Evolutionary conservation across 2,329 filamentous ascomycete species (phyloP), one percentile per base, ranked within the genome.

Genomic region (Aspergillus uvarum): DNA sequence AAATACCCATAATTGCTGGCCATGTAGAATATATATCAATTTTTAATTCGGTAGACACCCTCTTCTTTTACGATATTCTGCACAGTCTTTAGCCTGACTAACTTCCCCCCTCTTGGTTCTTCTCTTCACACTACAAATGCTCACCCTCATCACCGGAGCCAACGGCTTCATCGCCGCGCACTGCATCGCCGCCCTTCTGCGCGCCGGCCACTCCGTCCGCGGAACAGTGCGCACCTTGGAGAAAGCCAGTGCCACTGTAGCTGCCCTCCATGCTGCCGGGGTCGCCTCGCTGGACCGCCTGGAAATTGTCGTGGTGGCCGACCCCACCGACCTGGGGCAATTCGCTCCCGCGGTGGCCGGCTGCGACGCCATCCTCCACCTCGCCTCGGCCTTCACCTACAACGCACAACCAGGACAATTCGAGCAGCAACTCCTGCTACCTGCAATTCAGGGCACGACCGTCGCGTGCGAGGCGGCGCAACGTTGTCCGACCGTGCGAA

Each of bases 341-440:
- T 57, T 63, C 21, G 29, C 55, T 4, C 55, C 58, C 2, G 56
- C 52, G 4, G 31, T 67, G 2, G 24, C 59, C 2, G 63, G 53
- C 19, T 69, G 67, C 26, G 58, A 66, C 47, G 59, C 63, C 8
- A 56, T 68, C 16, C 54, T 72, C 14, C 70, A 73, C 52, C 58
- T 73, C 5, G 71, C 71, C 2, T 69, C 68, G 47, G 70, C 72
- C 2, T 72, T 74, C 16, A 72, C 38, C 21, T 73, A 72, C 47
- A 62, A 71, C 35, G 67, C 67, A 0, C 32, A 5, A 0, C 66
- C 66, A 0, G 65, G 63, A 0, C 65, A 73, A 26, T 72, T 72
- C 53, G 70, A 73, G 51, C 64, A 67, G 48, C 68, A 71, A 24
- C 60, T 73, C 32, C 32, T 35, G 4, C 32, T 12, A 5, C 32